Base-by-base conservation (phyloP, 371 early-diverging fungal species). In the Mortierella polycephala region DNA sequence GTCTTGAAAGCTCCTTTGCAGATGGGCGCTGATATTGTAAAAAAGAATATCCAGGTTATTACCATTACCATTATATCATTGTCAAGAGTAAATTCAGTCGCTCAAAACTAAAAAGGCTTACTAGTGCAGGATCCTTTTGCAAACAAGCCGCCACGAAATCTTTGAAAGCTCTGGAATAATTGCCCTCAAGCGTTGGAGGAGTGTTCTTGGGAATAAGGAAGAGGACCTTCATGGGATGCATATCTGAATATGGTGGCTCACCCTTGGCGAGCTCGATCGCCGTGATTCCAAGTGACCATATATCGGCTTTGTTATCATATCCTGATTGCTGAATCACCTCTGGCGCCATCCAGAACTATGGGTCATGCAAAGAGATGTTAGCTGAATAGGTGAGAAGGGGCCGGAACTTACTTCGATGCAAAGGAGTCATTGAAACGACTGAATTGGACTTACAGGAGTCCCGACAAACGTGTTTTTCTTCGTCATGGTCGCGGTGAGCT, bases 401-500 rank as follows among this genome's bases (percentile, higher is more conserved):
- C 30, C 4, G 4, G 46, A 20, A 40, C 7, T 14, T 18, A 9
- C 30, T 7, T 30, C 30, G 4, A 30, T 30, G 30, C 30, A 14
- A 41, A 56, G 50, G 50, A 50, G 5, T 13, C 50, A 14, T 23
- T 7, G 47, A 56, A 10, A 47, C 1, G 20, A 53, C 30, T 37
- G 1, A 53, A 16, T 21, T 46, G 42, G n/a, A 60, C 88, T 84
- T 88, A 91, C 92, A 14, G 99, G 98, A 46, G 99, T 99, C 9
- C 99, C 99, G 44, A 99, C 99, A 88, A 99, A 98, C 16, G 99
- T 99, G 81, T 95, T 95, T 82, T 94, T 98, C 83, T 96, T 96
- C 30, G 92, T 96, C 84, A 94, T 88, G 42, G 94, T 97, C 6
- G 96, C 96, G 20, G 97, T 95, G 30, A 98, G 85, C 90, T 91